A percentile compares a stretch with the other conserved stretches of the same genome.
These are phyloP conservation scores for Geotrichum histeridarum DNA, from an alignment of 1,139 yeast genomes.

Conservation along the genomic window DNA sequence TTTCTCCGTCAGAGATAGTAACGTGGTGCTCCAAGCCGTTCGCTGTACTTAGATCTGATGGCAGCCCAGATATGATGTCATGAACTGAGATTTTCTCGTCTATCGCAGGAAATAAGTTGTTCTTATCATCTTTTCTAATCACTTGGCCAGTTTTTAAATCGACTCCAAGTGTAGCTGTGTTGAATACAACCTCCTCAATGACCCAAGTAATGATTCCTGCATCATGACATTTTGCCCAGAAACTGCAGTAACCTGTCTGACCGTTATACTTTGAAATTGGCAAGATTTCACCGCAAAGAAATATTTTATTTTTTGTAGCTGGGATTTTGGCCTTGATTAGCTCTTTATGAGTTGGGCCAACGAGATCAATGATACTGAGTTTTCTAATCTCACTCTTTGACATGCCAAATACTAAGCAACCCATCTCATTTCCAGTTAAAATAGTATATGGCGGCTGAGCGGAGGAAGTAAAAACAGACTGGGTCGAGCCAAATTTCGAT, in stretches of 20 bases:
- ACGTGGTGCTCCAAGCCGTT: slow-evolving; percentile 14
- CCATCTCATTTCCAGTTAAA: slow-evolving; percentile 82
- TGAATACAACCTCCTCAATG: slow-evolving; percentile 83
- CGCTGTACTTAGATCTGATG: slow-evolving; percentile 14
- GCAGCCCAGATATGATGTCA: slow-evolving; percentile 20
- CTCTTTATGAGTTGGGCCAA: slow-evolving; percentile 52
- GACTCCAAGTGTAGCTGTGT: slow-evolving; percentile 59
- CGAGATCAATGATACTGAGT: slow-evolving; percentile 65
- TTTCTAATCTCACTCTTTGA: slow-evolving; percentile 59
- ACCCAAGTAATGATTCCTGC: slow-evolving; percentile 71
- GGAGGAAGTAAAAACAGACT: slow-evolving; percentile 75
- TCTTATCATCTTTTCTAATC: slow-evolving; percentile 23
- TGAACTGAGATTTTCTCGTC: slow-evolving; percentile 18
- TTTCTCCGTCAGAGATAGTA: slow-evolving; percentile 16
- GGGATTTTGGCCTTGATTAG: slow-evolving; percentile 34
- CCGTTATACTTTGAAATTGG: slow-evolving; percentile 47
- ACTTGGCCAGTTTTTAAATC: slow-evolving; percentile 31
- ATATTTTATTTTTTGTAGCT: slow-evolving; percentile 47
- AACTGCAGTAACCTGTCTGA: slow-evolving; percentile 36
- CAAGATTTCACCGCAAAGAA: slow-evolving; percentile 53
- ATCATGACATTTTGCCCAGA: slow-evolving; percentile 69
- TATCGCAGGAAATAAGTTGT: slow-evolving; percentile 20
- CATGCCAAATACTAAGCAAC: slow-evolving; percentile 81
- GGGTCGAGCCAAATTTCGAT: slow-evolving; percentile 30
- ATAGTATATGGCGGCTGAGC: slow-evolving; percentile 73